Evolutionary conservation across 116 monocot genomes (phyloP).

Genomic region (Trichopus zeylanicus): DNA sequence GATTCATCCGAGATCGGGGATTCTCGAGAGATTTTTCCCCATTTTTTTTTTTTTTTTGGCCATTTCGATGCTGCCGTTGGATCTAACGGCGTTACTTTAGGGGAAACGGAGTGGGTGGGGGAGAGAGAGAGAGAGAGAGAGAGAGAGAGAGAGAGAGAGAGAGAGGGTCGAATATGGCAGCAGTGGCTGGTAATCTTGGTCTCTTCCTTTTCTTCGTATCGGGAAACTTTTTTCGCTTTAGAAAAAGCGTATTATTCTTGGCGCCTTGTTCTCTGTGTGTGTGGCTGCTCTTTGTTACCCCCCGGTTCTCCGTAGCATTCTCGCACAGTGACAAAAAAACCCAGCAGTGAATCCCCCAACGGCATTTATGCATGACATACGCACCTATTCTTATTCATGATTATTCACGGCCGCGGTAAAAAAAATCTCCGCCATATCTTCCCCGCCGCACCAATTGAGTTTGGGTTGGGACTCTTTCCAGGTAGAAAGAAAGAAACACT

Average conservation of each 20-base stretch:
- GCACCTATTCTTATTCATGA: too few relatives aligned
- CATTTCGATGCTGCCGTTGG: too few relatives aligned
- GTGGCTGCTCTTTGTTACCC: not conserved
- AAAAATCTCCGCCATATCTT: too few relatives aligned
- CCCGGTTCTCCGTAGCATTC: not conserved
- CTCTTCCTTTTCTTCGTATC: not conserved
- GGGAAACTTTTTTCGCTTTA: constrained; percentile 5
- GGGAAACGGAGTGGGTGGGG: not conserved
- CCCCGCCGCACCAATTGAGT: too few relatives aligned
- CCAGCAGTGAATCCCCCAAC: too few relatives aligned
- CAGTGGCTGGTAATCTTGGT: not conserved
- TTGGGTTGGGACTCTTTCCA: too few relatives aligned
- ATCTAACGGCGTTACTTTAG: not conserved
- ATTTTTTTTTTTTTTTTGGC: too few relatives aligned
- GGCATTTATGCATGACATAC: too few relatives aligned
- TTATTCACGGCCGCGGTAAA: not conserved
- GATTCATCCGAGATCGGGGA: too few relatives aligned
- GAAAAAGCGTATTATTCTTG: constrained; percentile 1
- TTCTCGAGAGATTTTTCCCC: too few relatives aligned
- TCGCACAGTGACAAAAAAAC: constrained; percentile 1
- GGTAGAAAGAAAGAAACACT: too few relatives aligned
- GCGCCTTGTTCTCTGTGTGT: constrained; percentile 5
- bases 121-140: not conserved
- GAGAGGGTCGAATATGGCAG: not conserved
- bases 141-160: not conserved